Evolutionary conservation across 225 moss, liverwort and hornwort genomes (phyloP).

Genomic region (Asterella californica): DNA sequence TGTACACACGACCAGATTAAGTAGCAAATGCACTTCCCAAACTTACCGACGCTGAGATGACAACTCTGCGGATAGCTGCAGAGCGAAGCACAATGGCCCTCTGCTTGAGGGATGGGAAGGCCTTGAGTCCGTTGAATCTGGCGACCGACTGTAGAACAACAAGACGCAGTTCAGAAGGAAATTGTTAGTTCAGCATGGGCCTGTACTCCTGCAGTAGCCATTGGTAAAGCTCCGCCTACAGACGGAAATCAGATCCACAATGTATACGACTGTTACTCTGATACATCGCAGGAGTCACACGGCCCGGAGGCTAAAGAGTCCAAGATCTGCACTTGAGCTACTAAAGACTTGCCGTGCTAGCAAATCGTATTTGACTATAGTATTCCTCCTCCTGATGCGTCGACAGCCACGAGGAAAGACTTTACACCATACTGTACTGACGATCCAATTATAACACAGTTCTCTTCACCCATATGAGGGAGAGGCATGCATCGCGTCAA

Average conservation of each 20-base stretch:
- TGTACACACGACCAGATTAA: not conserved
- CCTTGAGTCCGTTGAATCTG: slow-evolving; percentile 49
- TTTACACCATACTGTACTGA: not conserved
- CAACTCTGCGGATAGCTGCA: slow-evolving; percentile 18
- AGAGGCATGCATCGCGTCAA: not conserved
- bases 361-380: not conserved
- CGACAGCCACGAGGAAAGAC: not conserved
- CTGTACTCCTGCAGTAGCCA: not conserved
- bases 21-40: not conserved
- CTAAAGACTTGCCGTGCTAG: not conserved
- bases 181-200: not conserved
- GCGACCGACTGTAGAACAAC: slow-evolving; percentile 35
- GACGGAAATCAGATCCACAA: not conserved
- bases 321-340: not conserved
- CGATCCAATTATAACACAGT: not conserved
- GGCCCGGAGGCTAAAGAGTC: not conserved
- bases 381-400: not conserved
- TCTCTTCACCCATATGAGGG: not conserved
- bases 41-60: slow-evolving; percentile 37
- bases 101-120: slow-evolving; percentile 31
- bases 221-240: not conserved
- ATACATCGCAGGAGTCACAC: not conserved
- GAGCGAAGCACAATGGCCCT: slow-evolving; percentile 23
- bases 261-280: not conserved
- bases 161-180: not conserved